A percentile compares a stretch with the other conserved stretches of the same genome.
Conservation (phyloP, 2,329 filamentous ascomycete species). For the Celoporthe dispersa region DNA sequence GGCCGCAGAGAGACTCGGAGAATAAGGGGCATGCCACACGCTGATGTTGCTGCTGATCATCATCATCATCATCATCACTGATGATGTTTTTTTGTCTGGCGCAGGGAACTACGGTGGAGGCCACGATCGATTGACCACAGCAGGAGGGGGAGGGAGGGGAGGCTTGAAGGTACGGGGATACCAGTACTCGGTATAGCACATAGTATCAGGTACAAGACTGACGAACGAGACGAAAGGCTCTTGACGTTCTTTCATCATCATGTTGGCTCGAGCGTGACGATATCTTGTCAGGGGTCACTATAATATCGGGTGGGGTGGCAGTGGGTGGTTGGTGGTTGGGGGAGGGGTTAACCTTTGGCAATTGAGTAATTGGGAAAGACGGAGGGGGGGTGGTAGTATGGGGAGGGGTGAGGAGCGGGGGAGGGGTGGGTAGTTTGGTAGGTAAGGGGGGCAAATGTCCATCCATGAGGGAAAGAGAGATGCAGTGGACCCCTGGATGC, state of each 20-base stretch:
- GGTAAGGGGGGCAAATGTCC: not conserved
- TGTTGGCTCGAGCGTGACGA: slow-evolving; percentile 2
- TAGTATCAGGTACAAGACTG: not conserved
- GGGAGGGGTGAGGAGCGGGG: not conserved
- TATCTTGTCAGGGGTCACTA: not conserved
- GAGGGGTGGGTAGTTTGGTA: not conserved
- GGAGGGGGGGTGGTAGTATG: not conserved
- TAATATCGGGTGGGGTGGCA: not conserved
- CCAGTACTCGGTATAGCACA: not conserved
- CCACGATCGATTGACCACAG: not conserved
- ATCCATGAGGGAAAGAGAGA: not conserved
- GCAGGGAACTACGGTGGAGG: too few relatives aligned
- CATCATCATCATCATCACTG: not conserved
- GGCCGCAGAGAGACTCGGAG: not conserved
- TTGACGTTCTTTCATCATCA: not conserved
- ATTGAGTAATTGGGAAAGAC: not conserved
- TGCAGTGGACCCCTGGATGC: not conserved
- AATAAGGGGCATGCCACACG: not conserved
- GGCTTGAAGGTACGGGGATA: not conserved
- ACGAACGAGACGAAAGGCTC: not conserved
- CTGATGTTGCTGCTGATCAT: not conserved
- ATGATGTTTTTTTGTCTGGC: not conserved
- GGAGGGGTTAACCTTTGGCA: not conserved
- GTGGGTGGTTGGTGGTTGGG: slow-evolving; percentile 5
- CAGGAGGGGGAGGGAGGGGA: not conserved